Percentiles rank a stretch among this genome's conserved stretches.
Evolutionary conservation across 306 rosid species (phyloP).

Genomic region (Lathyrus aphaca): DNA sequence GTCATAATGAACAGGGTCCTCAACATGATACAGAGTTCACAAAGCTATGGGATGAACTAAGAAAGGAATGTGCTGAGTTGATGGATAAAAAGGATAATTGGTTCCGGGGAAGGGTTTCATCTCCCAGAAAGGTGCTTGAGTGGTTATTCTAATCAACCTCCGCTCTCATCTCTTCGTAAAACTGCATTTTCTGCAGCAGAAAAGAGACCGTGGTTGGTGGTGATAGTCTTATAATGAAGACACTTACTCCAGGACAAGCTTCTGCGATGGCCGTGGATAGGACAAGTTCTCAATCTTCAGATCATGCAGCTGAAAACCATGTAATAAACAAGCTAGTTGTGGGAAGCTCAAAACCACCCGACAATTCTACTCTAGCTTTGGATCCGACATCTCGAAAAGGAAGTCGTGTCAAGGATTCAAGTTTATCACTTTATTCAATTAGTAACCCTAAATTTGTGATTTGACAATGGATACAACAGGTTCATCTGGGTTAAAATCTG

Average conservation of each 20-base stretch:
- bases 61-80: slow-evolving; percentile 86
- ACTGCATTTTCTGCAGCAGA: slow-evolving; percentile 78
- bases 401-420: slow-evolving; percentile 44
- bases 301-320: slow-evolving; percentile 52
- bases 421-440: slow-evolving; percentile 41
- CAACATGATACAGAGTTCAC: too few species aligned
- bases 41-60: too few species aligned
- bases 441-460: slow-evolving; percentile 34
- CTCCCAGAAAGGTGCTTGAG: slow-evolving; percentile 88
- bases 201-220: slow-evolving; percentile 74
- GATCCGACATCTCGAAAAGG: slow-evolving; percentile 56
- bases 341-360: slow-evolving; percentile 40
- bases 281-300: slow-evolving; percentile 71
- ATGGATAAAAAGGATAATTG: slow-evolving; percentile 80
- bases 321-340: slow-evolving; percentile 34
- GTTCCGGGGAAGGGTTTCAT: too few species aligned
- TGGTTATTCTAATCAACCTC: slow-evolving; percentile 66
- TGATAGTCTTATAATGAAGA: slow-evolving; percentile 68
- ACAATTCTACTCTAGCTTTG: slow-evolving; percentile 28
- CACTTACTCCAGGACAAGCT: slow-evolving; percentile 89
- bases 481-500: slow-evolving; percentile 26
- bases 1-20: too few species aligned
- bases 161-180: slow-evolving; percentile 49
- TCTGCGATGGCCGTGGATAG: slow-evolving; percentile 98
- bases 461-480: slow-evolving; percentile 44